Base-by-base conservation (phyloP, 129 eudicot genomes). In the Lactuca saligna region DNA sequence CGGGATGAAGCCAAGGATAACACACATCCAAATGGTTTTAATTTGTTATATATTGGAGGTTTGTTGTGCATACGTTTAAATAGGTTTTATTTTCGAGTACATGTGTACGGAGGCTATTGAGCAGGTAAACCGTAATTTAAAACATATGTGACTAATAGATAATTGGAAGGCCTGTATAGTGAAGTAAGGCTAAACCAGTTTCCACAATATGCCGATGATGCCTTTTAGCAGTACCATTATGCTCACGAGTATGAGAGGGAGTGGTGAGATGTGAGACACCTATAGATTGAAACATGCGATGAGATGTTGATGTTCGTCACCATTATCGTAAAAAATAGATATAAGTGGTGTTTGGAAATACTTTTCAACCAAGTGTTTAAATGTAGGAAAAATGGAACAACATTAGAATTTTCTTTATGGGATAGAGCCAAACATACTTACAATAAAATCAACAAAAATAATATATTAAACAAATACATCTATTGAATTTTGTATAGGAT, bases 1-100 rank as follows among this genome's bases (percentile, higher is more conserved):
- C 57, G 1, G 74, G 65, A 8, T 44, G 56, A 7, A 38, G 54
- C 74, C 74, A 56, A 3, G 74, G 65, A 31, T 69, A 69, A n/a
- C 65, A 69, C 2, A 69, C 74, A 69, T 20, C 42, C 57, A 4
- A 57, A 68, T 3, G 53, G 17, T 51, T 55, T 54, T 0, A 68
- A 14, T 12, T 55, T 68, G 17, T 2, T 33, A 6, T 54, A 68
- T 5, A 16, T 68, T 0, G 51, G 54, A 15, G 20, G 5, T 0
- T 5, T 4, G 4, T 6, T 9, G 2, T 51, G 11, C 17, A 68
- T 49, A 5, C 17, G 10, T 4, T 54, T 9, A 54, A 53, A 68
- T 4, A 62, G 73, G 2, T 8, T 65, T 65, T 49, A 10, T 9
- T 12, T 0, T 60, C 25, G n/a, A 44, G 55, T 3, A 39, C 17